A percentile compares a stretch with the other conserved stretches of the same genome.
Conservation (phyloP, 768 basidiomycete species). For the Phlegmacium glaucopus region DNA sequence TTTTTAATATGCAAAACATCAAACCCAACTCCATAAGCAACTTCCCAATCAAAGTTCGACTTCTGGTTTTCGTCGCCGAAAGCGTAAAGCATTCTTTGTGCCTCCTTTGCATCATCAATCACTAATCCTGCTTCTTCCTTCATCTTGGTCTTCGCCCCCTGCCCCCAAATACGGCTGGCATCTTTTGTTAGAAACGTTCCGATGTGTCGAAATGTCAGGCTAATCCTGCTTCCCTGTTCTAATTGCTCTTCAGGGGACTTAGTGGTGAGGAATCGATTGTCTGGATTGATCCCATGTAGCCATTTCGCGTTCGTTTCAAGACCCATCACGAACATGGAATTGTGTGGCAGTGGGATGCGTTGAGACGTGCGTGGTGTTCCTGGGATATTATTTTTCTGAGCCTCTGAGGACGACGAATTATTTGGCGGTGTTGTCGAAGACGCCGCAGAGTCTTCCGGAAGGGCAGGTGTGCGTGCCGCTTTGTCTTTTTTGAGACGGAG, state of each 20-base stretch:
- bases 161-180: slow-evolving; percentile 58
- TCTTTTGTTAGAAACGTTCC: slow-evolving; percentile 60
- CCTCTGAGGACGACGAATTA: neutral
- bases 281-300: slow-evolving; percentile 75
- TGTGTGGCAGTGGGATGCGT: slow-evolving; percentile 72
- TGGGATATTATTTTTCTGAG: neutral
- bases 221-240: slow-evolving; percentile 65
- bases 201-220: slow-evolving; percentile 75
- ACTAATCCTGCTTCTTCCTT: slow-evolving; percentile 51
- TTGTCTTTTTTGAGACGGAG: slow-evolving; percentile 63
- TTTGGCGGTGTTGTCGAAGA: neutral
- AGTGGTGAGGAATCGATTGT: slow-evolving; percentile 55
- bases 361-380: slow-evolving; percentile 41
- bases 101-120: slow-evolving; percentile 47
- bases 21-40: slow-evolving; percentile 60
- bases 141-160: slow-evolving; percentile 67
- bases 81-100: slow-evolving; percentile 47
- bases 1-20: slow-evolving; percentile 59
- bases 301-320: slow-evolving; percentile 68
- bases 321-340: slow-evolving; percentile 82
- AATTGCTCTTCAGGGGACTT: slow-evolving; percentile 57
- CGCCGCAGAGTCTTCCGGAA: neutral
- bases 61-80: slow-evolving; percentile 76
- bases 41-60: slow-evolving; percentile 70
- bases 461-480: slow-evolving; percentile 11